phyloP scores from a whole-genome alignment of 305 asterid species.

The Fraxinus velutina region DNA sequence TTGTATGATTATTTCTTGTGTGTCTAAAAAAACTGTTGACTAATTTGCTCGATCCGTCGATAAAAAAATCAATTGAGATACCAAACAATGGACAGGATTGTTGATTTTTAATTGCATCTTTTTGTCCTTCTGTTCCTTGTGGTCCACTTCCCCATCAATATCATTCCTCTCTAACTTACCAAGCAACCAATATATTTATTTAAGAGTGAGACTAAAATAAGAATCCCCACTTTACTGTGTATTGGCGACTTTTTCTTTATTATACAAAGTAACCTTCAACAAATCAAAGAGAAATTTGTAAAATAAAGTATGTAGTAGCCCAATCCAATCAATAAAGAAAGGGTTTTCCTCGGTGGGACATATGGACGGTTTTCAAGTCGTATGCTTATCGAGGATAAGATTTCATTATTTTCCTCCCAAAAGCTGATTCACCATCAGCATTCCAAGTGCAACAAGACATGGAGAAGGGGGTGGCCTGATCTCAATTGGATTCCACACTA shows the following conservation, averaged over 20 bases:
- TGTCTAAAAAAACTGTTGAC: neutral
- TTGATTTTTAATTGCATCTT: neutral
- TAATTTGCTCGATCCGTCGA: neutral
- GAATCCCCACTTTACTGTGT: neutral
- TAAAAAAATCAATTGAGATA: neutral
- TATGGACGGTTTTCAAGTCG: conserved; percentile 9
- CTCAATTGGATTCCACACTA: conserved; percentile 25
- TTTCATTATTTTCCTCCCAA: neutral
- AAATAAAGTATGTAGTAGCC: conserved; percentile 18
- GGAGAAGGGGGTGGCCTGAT: conserved; percentile 10
- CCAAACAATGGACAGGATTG: neutral
- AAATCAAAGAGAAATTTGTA: neutral
- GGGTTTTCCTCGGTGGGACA: conserved; percentile 11
- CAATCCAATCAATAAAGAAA: conserved; percentile 8
- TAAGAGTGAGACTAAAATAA: neutral
- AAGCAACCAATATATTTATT: conserved; percentile 34
- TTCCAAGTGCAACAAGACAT: conserved; percentile 22
- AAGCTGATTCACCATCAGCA: conserved; percentile 4
- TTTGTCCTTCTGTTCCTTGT: neutral
- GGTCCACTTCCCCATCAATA: conserved; percentile 20
- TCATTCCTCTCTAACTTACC: conserved; percentile 38
- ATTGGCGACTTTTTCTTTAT: neutral
- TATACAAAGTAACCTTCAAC: neutral
- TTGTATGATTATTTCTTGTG: neutral
- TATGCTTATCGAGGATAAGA: conserved; percentile 33